Evolutionary conservation across 2,329 filamentous ascomycete genomes (phyloP), one percentile per base, ranked within the genome.

Genomic region (Juglanconis juglandina): DNA sequence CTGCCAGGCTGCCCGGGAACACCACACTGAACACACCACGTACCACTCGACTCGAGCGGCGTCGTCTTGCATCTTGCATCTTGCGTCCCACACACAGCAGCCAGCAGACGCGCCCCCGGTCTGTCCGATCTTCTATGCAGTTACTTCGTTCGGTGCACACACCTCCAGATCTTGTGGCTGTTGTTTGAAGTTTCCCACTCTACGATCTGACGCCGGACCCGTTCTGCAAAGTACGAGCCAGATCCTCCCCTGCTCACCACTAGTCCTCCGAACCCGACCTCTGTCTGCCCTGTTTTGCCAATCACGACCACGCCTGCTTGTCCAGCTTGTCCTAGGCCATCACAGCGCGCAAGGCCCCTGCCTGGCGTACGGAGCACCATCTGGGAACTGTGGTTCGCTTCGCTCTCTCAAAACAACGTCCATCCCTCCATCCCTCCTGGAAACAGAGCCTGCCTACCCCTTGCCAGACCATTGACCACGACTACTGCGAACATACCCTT

Each of bases 401-500:
- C 51, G 46, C 58, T 58, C 61, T 52, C 55, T 56, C 61, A 56
- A 63, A 63, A 58, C 58, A 61, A 58, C 58, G 24, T 41, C 56
- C 58, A 58, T 61, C 56, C 56, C 56, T 52, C 33, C 56, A 59
- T 59, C 58, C 54, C 60, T 53, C 53, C 58, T 63, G 54, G 61
- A 63, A 63, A 61, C 61, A 55, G 58, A 58, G 61, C 58, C 61
- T 58, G 58, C 48, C 52, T 42, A 53, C 48, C 53, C 60, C 53
- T 56, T 51, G 53, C 59, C 58, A 48, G 34, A 49, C 47, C 46
- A 49, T 50, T 56, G 46, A 35, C 59, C n/a, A 47, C n/a, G 41
- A 51, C 51, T 33, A 41, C 41, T 56, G 42, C 58, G 42, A 57
- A 39, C 41, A 49, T 48, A 46, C 54, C 44, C 39, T 42, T 42